Base-by-base conservation (phyloP, 352 stramenopile genomes). In the Elongisporangium senticosum region DNA sequence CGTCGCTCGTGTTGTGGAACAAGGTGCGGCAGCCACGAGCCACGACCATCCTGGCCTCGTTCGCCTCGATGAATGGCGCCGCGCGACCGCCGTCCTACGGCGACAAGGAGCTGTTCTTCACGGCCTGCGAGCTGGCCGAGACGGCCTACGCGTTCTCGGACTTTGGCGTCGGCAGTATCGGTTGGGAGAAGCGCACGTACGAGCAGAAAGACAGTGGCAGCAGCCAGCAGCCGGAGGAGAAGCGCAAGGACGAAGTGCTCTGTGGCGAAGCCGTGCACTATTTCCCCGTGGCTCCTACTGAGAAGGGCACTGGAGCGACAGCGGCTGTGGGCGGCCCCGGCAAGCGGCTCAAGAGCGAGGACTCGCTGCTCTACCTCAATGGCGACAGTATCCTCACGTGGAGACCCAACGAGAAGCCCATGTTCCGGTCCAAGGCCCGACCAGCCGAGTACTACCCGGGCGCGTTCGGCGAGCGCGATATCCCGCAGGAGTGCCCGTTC, bases 41-140 rank as follows among this genome's bases (percentile, higher is more conserved):
- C 15, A 93, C 80, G 0, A 75, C 79, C 13, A 83, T 93, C 11
- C 58, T 93, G 23, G 69, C 65, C 0, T 73, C 79, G 2, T 90
- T 90, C 56, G 58, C 76, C 7, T 68, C 78, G 3, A 52, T 70
- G 13, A 83, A 84, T 55, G 59, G 55, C 21, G 61, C 79, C n/a
- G 43, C 54, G 0, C 47, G 65, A 4, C 76, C 76, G 17, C 72
- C 72, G 7, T 86, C 73, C 21, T 89, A 89, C 52, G 77, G 80
- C 3, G 83, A 90, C 53, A 93, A 93, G 58, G 80, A 93, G 51
- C 63, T 89, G n/a, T 93, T 87, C 59, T 89, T 89, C 58, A 49
- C 89, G 11, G 80, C 83, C 0, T 81, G 64, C 40, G 83, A 93
- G 48, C 62, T 93, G 2, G 77, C 83, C 0, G 80, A 93, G 59